Base-by-base conservation (phyloP, 495 filamentous ascomycete genomes). In the Aspergillus egyptiacus region DNA sequence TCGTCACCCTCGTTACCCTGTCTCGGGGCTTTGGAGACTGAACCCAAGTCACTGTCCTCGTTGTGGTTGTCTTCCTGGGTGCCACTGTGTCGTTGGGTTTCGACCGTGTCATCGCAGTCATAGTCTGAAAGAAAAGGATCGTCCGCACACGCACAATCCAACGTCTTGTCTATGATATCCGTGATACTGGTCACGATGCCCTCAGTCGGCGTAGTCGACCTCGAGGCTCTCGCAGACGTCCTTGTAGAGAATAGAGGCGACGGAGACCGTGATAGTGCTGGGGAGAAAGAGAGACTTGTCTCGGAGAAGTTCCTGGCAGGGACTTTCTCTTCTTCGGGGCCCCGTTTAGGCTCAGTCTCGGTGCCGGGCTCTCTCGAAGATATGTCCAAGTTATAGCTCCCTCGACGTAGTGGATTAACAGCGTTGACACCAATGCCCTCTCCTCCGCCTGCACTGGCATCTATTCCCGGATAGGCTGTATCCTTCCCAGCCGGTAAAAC, bases 91-190 rank as follows among this genome's bases (percentile, higher is more conserved):
- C 13, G 7, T 27, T 4, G 19, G 14, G 7, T 48, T 9, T 17
- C 46, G 8, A 28, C 8, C 6, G 28, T 28, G 22, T 46, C 44
- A 22, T 30, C 45, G 18, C 4, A 25, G 3, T 50, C 54, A 1
- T 20, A 15, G 28, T 59, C 57, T 7, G 59, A 61, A 24, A 65
- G 20, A 31, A 67, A 70, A 0, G 64, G 61, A 25, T 66, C 64
- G 5, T 62, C 59, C 5, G 52, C 40, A 2, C n/a, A n/a, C n/a
- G 32, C 10, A 32, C 42, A 53, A 20, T 45, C 40, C 8, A 64
- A 36, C 0, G 53, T 55, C 23, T 40, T 45, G 15, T 67, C 62
- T 31, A 66, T 61, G 43, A 67, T 55, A 7, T 59, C 55, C 3
- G 52, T 61, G 5, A 65, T 51, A 25, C 47, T 55, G 3, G 41